Evolutionary conservation across 2,329 filamentous ascomycete species (phyloP).

Genomic region (Colletotrichum limetticola): DNA sequence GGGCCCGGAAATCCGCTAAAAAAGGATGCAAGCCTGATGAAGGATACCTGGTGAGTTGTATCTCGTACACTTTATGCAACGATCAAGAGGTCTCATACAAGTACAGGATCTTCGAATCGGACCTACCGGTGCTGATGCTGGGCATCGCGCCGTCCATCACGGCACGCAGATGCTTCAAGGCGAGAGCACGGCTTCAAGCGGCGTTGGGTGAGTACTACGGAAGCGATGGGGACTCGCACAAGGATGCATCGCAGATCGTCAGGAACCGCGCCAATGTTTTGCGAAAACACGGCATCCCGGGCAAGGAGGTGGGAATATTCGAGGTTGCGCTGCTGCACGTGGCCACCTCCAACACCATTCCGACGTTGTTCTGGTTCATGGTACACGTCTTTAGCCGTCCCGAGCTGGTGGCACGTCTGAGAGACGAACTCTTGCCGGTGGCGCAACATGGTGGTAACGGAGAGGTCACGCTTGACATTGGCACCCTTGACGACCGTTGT

Average conservation of each 20-base stretch:
- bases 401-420: constrained; percentile 39
- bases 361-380: constrained; percentile 50
- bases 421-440: constrained; percentile 39
- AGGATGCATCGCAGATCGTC: constrained; percentile 42
- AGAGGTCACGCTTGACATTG: constrained; percentile 47
- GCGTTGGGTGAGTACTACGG: constrained; percentile 46
- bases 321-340: constrained; percentile 45
- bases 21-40: constrained; percentile 42
- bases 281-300: constrained; percentile 43
- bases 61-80: background rate
- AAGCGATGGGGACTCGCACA: constrained; percentile 39
- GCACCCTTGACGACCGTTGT: constrained; percentile 48
- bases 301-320: constrained; percentile 41
- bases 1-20: constrained; percentile 55
- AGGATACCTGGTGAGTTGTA: constrained; percentile 45
- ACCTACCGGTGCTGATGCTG: constrained; percentile 34
- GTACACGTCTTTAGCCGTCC: constrained; percentile 42
- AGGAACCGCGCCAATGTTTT: constrained; percentile 42
- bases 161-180: constrained; percentile 43
- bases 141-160: constrained; percentile 44
- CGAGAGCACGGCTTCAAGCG: constrained; percentile 40
- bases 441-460: constrained; percentile 19
- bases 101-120: constrained; percentile 10
- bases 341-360: constrained; percentile 48
- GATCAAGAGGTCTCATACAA: background rate